Percentiles rank a stretch among this genome's conserved stretches.
Evolutionary conservation across 495 filamentous ascomycete genomes (phyloP).

Genomic region (Copromyces sp.): DNA sequence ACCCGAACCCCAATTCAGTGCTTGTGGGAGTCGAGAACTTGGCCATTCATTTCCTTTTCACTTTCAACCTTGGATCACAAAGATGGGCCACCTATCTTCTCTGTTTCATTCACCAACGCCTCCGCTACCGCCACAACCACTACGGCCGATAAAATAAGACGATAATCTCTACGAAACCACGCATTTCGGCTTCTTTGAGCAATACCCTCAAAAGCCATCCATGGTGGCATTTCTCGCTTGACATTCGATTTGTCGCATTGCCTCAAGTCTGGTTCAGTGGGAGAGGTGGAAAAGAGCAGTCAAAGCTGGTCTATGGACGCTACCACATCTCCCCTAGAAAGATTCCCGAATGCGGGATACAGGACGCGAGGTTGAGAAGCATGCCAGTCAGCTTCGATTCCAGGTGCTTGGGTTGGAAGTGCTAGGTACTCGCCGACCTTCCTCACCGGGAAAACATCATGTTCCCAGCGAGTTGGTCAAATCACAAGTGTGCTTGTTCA

Average conservation of each 20-base stretch:
- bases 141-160: not conserved
- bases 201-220: not conserved
- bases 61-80: not conserved
- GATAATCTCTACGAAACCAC: not conserved
- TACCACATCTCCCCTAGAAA: not conserved
- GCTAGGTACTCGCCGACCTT: not conserved
- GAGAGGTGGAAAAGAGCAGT: not conserved
- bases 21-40: not conserved
- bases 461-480: not conserved
- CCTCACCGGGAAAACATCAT: not conserved
- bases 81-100: not conserved
- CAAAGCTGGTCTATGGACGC: not conserved
- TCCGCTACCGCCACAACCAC: not conserved
- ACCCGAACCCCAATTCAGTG: not conserved
- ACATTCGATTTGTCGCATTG: no score
- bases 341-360: not conserved
- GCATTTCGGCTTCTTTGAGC: no score
- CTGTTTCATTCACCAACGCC: not conserved
- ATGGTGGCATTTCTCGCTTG: not conserved
- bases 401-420: not conserved
- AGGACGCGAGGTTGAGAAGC: not conserved
- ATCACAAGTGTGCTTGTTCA: not conserved
- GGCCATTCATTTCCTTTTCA: no score
- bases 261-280: no score
- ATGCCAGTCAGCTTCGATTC: not conserved